These are phyloP conservation scores for Saturnispora quitensis DNA, from an alignment of 805 yeast genomes.

Conservation along the genomic window DNA sequence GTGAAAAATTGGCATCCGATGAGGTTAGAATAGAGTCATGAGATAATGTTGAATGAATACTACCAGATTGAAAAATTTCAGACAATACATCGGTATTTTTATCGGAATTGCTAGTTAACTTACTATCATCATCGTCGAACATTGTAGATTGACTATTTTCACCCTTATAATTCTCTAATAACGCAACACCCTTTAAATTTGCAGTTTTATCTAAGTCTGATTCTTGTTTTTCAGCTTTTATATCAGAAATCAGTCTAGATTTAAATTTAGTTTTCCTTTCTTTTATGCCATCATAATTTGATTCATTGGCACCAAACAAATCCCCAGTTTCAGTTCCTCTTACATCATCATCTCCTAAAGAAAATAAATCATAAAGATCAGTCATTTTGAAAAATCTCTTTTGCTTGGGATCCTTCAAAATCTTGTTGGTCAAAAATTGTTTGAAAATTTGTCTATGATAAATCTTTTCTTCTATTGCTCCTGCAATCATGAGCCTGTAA, in stretches of 20 bases:
- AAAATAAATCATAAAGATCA: constrained; percentile 82
- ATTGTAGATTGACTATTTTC: constrained; percentile 9
- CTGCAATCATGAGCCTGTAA: constrained; percentile 86
- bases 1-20: constrained; percentile 17
- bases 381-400: constrained; percentile 85
- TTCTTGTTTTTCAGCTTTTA: constrained; percentile 40
- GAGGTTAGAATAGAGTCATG: constrained; percentile 69
- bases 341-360: constrained; percentile 66
- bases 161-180: constrained; percentile 49
- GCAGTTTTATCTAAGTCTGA: constrained; percentile 55
- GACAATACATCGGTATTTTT: constrained; percentile 45
- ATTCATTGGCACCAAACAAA: constrained; percentile 44
- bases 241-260: constrained; percentile 20
- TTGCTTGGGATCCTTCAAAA: constrained; percentile 91
- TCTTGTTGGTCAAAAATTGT: constrained; percentile 86
- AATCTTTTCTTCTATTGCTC: constrained; percentile 92
- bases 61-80: constrained; percentile 54
- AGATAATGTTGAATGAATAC: constrained; percentile 64
- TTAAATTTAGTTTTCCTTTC: constrained; percentile 27
- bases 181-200: constrained; percentile 61
- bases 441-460: constrained; percentile 96
- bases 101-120: constrained; percentile 11
- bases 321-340: constrained; percentile 63
- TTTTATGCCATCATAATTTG: constrained; percentile 27
- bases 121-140: constrained; percentile 15